phyloP scores from a whole-genome alignment of 768 basidiomycete genomes.

The Boletus tomentosulus region DNA sequence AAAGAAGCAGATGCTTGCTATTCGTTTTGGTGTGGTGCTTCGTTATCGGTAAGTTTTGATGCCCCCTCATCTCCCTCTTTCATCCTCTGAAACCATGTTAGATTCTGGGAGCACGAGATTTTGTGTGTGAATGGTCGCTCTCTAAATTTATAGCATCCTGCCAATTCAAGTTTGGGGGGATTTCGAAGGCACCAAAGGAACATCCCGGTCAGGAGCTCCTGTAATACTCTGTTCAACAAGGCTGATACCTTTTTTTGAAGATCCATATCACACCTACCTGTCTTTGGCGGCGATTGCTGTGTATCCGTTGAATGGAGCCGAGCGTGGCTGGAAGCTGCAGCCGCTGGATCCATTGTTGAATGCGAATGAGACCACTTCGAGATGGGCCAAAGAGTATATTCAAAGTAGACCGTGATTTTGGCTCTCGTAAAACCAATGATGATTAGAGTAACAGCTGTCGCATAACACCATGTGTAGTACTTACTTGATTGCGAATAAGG shows the following conservation, averaged over 20 bases:
- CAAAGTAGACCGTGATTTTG: constrained; percentile 27
- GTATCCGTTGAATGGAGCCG: constrained; percentile 37
- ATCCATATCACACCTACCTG: constrained; percentile 95
- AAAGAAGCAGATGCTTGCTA: constrained; percentile 94
- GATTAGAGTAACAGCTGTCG: background rate
- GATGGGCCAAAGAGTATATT: constrained; percentile 64
- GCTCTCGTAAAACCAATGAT: background rate
- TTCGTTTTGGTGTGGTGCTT: constrained; percentile 91
- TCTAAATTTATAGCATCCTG: constrained; percentile 64
- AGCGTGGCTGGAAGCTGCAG: constrained; percentile 52
- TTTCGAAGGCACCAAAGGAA: constrained; percentile 79
- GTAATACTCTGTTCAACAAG: background rate
- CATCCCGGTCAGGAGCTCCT: constrained; percentile 55
- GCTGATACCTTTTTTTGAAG: constrained; percentile 37
- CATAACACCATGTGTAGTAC: background rate
- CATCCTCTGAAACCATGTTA: constrained; percentile 25
- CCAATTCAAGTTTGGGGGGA: constrained; percentile 87
- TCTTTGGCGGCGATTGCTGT: constrained; percentile 79
- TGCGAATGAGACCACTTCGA: constrained; percentile 56
- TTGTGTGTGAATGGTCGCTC: constrained; percentile 57
- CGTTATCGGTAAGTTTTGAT: constrained; percentile 55
- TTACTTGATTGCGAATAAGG: background rate
- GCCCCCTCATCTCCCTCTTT: background rate
- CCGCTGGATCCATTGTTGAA: constrained; percentile 70
- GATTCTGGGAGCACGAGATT: constrained; percentile 62